phyloP scores from a whole-genome alignment of 345 rosid species.

The Salix koriyanagi region DNA sequence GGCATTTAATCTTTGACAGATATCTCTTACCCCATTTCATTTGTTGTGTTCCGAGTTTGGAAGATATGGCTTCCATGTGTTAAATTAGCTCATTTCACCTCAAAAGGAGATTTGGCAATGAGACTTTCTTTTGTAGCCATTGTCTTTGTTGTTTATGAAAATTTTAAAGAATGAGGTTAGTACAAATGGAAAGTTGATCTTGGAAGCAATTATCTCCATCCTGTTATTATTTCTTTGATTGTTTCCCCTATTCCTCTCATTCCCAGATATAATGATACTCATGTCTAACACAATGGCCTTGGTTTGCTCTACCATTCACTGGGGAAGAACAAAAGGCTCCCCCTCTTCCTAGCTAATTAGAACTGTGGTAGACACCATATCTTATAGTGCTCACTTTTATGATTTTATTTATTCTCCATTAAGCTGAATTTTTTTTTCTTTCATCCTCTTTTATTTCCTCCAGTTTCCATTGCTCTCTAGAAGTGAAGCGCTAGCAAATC shows the following conservation, averaged over 20 bases:
- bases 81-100: neutral
- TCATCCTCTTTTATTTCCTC: conserved; percentile 13
- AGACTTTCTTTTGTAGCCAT: neutral
- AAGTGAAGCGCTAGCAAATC: conserved; percentile 61
- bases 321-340: neutral
- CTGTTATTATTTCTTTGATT: neutral
- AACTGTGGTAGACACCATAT: neutral
- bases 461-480: conserved; percentile 90
- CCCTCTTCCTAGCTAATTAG: neutral
- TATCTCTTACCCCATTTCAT: neutral
- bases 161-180: neutral
- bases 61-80: neutral
- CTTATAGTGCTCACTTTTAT: neutral
- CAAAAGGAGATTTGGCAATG: neutral
- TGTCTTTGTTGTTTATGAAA: neutral
- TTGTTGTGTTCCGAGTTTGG: neutral
- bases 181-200: neutral
- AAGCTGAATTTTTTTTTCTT: neutral
- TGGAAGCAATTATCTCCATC: neutral
- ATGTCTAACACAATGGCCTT: neutral
- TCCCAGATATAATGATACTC: neutral
- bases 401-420: neutral
- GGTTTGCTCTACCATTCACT: neutral
- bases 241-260: neutral
- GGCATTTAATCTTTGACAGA: neutral